These are phyloP conservation scores for Leccinellum rugosiceps DNA, from an alignment of 768 basidiomycete species.

Conservation along the genomic window DNA sequence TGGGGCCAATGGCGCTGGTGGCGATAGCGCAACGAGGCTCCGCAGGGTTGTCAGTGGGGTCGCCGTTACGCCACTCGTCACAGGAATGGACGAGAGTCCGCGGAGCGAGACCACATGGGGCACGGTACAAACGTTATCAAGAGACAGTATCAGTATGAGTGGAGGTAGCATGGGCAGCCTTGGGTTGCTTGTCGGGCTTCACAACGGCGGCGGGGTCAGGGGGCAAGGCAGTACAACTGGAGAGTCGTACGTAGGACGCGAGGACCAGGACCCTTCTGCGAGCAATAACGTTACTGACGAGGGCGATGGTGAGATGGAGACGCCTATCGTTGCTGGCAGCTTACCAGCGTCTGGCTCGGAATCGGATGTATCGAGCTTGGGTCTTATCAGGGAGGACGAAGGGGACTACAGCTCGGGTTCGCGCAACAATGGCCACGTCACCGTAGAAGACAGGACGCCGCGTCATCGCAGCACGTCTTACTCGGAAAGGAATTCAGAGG, in stretches of 20 bases:
- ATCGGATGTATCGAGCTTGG: slow-evolving; percentile 23
- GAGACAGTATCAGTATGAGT: slow-evolving; percentile 7
- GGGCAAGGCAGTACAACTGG: slow-evolving; percentile 21
- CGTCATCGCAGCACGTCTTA: slow-evolving; percentile 20
- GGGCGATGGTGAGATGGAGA: slow-evolving; percentile 15
- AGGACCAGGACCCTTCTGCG: neutral
- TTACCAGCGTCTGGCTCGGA: slow-evolving; percentile 13
- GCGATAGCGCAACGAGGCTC: slow-evolving; percentile 1
- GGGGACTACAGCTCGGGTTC: slow-evolving; percentile 15
- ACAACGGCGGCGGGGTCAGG: slow-evolving; percentile 30
- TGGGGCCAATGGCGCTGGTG: slow-evolving; percentile 5
- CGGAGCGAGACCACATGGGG: slow-evolving; percentile 37
- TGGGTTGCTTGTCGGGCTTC: slow-evolving; percentile 29
- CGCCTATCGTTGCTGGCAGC: slow-evolving; percentile 19
- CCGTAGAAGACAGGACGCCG: slow-evolving; percentile 8
- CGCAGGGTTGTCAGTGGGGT: slow-evolving; percentile 11
- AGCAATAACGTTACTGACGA: slow-evolving; percentile 14
- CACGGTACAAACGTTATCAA: slow-evolving; percentile 28
- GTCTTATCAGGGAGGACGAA: slow-evolving; percentile 33
- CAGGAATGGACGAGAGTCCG: slow-evolving; percentile 24
- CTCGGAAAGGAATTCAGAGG: slow-evolving; percentile 14
- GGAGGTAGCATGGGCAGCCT: slow-evolving; percentile 29
- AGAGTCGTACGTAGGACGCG: slow-evolving; percentile 19
- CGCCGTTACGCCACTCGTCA: slow-evolving; percentile 9
- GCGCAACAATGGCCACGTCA: slow-evolving; percentile 3